Evolutionary conservation across 169 alveolate genomes (phyloP).

Genomic region (Plasmodium relictum): DNA sequence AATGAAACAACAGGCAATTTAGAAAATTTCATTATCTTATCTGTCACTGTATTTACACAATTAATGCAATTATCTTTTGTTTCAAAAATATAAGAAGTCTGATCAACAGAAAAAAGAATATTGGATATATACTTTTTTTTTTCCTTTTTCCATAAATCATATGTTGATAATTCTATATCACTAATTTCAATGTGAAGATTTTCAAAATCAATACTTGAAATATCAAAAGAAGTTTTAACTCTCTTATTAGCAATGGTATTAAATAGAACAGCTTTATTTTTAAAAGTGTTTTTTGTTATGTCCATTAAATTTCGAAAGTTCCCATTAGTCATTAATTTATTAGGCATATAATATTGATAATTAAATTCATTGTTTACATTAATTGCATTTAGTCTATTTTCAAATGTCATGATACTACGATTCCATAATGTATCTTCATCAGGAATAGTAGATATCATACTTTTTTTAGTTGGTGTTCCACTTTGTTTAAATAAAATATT

Average conservation of each 20-base stretch:
- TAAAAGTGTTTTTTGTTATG: constrained; percentile 14
- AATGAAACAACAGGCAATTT: constrained; percentile 10
- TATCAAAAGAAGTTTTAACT: constrained; percentile 35
- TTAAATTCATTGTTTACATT: constrained; percentile 58
- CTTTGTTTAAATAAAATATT: neutral
- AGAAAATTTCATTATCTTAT: constrained; percentile 69
- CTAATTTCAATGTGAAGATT: constrained; percentile 53
- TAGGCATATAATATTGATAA: constrained; percentile 73
- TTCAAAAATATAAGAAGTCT: constrained; percentile 71
- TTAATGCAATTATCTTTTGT: constrained; percentile 68
- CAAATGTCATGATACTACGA: constrained; percentile 59
- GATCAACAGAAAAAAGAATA: constrained; percentile 67
- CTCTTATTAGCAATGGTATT: constrained; percentile 8
- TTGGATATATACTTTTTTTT: constrained; percentile 67
- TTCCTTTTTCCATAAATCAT: constrained; percentile 77
- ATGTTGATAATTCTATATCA: constrained; percentile 63
- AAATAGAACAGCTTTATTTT: constrained; percentile 23
- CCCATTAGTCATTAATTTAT: constrained; percentile 52
- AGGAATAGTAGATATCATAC: constrained; percentile 57
- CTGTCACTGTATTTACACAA: constrained; percentile 70
- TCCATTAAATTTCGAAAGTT: constrained; percentile 59
- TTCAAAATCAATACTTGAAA: constrained; percentile 61
- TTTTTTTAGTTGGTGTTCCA: constrained; percentile 7
- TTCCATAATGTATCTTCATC: constrained; percentile 75
- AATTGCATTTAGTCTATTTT: constrained; percentile 63